These are phyloP conservation scores for Gardenia jasminoides DNA, from an alignment of 257 asterid genomes.

Conservation along the genomic window DNA sequence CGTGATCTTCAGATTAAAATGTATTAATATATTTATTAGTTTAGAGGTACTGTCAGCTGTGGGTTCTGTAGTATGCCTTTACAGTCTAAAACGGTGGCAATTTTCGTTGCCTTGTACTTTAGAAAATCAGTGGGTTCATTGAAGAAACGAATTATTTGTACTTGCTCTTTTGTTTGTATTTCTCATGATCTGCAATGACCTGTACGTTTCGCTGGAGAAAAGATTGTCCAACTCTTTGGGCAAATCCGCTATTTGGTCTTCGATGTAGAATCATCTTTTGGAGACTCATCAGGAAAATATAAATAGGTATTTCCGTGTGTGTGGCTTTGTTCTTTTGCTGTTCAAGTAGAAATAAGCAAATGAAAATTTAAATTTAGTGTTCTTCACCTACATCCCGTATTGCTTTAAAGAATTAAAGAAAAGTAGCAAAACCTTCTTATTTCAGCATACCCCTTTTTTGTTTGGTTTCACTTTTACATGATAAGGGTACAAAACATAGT, in stretches of 20 bases:
- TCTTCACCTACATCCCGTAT: background rate
- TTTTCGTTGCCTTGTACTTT: slow-evolving; percentile 15
- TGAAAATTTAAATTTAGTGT: background rate
- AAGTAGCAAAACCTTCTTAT: background rate
- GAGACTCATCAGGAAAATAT: background rate
- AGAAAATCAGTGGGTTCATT: background rate
- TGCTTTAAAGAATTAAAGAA: background rate
- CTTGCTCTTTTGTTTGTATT: background rate
- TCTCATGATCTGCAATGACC: background rate
- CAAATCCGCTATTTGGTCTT: background rate
- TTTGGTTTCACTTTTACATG: background rate
- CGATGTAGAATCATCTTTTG: background rate
- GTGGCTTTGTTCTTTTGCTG: background rate
- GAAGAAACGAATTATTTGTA: background rate
- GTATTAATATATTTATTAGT: slow-evolving; percentile 3
- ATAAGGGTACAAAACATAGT: background rate
- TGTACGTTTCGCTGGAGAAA: background rate
- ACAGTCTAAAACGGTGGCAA: slow-evolving; percentile 15
- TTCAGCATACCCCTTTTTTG: too few species aligned
- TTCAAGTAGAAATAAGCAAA: background rate
- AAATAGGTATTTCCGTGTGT: background rate
- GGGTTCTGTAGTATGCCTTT: slow-evolving; percentile 1
- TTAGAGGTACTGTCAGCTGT: background rate
- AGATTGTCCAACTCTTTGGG: background rate
- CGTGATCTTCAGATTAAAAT: background rate